Evolutionary conservation across 192 early-diverging fungal genomes (phyloP).

Genomic region (Rhizophagus sp.): DNA sequence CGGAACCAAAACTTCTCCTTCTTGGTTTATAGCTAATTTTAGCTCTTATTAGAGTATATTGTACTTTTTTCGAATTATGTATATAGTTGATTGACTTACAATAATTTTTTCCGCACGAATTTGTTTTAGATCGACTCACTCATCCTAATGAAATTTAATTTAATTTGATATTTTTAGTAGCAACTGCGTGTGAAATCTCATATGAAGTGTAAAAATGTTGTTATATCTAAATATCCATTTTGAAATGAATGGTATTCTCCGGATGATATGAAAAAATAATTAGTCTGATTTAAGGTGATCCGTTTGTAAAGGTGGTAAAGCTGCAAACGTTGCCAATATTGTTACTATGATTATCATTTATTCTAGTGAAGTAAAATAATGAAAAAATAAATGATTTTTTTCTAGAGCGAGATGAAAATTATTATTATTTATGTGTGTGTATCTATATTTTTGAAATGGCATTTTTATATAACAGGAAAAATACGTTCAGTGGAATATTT

Average conservation of each 20-base stretch:
- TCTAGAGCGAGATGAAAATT: too few relatives aligned
- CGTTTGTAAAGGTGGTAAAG: background rate
- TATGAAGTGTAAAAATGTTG: constrained; percentile 25
- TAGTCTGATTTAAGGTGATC: constrained; percentile 14
- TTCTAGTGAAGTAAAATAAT: too few relatives aligned
- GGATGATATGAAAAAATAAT: constrained; percentile 27
- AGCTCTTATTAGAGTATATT: constrained; percentile 11
- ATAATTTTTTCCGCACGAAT: constrained; percentile 27
- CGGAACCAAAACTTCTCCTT: constrained; percentile 22
- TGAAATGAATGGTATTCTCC: constrained; percentile 22
- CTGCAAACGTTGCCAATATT: background rate
- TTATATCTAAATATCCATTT: background rate
- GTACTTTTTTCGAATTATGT: constrained; percentile 11
- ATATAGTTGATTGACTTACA: constrained; percentile 3
- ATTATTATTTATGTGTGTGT: too few relatives aligned
- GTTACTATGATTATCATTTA: background rate
- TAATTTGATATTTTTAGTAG: constrained; percentile 20
- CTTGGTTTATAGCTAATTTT: constrained; percentile 4
- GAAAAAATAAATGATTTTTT: too few relatives aligned
- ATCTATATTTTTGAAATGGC: too few relatives aligned
- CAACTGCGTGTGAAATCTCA: constrained; percentile 22
- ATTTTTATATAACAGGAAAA: too few relatives aligned
- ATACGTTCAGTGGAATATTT: too few relatives aligned
- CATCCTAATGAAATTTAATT: constrained; percentile 12
- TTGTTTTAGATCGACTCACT: constrained; percentile 24